Percentiles rank a stretch among this genome's conserved stretches.
Evolutionary conservation across 78 protist genomes (phyloP).

Genomic region (Dictyostelium capitatum): DNA sequence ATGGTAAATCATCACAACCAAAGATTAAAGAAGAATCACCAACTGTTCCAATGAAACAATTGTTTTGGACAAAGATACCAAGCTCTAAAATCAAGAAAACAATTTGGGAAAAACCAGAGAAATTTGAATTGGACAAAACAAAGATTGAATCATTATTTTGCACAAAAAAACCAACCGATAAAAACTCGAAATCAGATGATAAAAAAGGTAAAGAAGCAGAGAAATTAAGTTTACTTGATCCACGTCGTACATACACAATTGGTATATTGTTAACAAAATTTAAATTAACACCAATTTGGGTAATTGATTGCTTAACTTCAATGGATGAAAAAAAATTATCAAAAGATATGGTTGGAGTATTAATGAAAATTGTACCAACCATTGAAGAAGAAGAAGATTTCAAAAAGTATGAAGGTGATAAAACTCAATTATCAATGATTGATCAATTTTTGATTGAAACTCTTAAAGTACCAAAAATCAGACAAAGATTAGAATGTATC

Average conservation of each 20-base stretch:
- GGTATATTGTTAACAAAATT: slow-evolving; percentile 52
- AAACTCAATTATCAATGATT: not conserved
- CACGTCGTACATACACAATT: slow-evolving; percentile 33
- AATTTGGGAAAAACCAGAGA: slow-evolving; percentile 48
- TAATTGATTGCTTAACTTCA: slow-evolving; percentile 52
- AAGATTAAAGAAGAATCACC: slow-evolving; percentile 26
- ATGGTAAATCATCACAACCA: not conserved
- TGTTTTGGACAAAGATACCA: slow-evolving; percentile 54
- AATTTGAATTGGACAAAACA: slow-evolving; percentile 22
- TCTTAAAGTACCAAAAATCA: slow-evolving; percentile 51
- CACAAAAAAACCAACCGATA: not conserved
- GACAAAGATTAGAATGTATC: slow-evolving; percentile 51
- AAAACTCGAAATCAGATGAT: too few relatives aligned
- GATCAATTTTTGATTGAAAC: slow-evolving; percentile 55
- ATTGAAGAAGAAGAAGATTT: slow-evolving; percentile 49
- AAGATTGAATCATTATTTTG: slow-evolving; percentile 39
- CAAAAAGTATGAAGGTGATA: slow-evolving; percentile 59
- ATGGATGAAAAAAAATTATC: slow-evolving; percentile 70
- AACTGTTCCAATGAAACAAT: slow-evolving; percentile 73
- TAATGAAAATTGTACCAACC: slow-evolving; percentile 23
- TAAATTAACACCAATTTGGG: slow-evolving; percentile 52
- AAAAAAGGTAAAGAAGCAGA: not conserved
- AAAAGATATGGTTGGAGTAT: slow-evolving; percentile 47
- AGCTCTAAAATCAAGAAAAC: slow-evolving; percentile 12
- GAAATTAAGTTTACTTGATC: not conserved